These are phyloP conservation scores for Santalum album DNA, from an alignment of 164 flowering plant species.

Conservation along the genomic window DNA sequence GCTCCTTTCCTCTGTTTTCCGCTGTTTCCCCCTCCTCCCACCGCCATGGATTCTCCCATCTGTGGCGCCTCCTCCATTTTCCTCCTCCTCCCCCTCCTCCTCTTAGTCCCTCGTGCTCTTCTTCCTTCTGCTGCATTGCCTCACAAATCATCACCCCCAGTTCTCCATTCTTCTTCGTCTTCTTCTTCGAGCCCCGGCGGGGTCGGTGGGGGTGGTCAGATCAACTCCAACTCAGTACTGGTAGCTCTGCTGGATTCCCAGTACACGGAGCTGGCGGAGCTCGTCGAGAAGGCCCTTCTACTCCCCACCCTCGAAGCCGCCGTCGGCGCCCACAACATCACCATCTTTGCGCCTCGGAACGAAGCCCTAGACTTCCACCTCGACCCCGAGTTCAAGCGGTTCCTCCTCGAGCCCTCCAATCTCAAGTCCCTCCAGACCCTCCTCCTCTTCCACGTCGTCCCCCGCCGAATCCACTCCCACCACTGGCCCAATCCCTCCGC, in stretches of 20 bases:
- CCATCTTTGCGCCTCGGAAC: conserved; percentile 49
- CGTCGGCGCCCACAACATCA: conserved; percentile 35
- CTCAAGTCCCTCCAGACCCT: conserved; percentile 45
- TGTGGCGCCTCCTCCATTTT: conserved; percentile 22
- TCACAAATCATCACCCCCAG: too few relatives aligned
- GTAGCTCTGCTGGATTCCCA: conserved; percentile 31
- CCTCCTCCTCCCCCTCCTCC: conserved; percentile 7
- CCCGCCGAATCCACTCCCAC: conserved; percentile 19
- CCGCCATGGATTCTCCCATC: conserved; percentile 42
- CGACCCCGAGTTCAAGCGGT: conserved; percentile 57
- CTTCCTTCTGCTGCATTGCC: too few relatives aligned
- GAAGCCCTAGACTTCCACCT: conserved; percentile 45
- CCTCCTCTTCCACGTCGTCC: conserved; percentile 35
- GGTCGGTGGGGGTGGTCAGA: neutral
- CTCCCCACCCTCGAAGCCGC: conserved; percentile 42
- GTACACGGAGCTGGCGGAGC: conserved; percentile 32
- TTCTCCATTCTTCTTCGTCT: too few relatives aligned
- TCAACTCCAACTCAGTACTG: conserved; percentile 31
- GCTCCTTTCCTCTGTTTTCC: too few relatives aligned
- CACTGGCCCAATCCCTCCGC: conserved; percentile 18
- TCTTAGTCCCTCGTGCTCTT: too few relatives aligned
- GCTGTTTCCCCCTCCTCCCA: too few relatives aligned
- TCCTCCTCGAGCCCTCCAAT: conserved; percentile 43
- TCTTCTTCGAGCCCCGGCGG: neutral
- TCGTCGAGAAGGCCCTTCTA: conserved; percentile 39